Evolutionary conservation across 2,329 filamentous ascomycete species (phyloP), one percentile per base, ranked within the genome.

Genomic region (Verticillium tricorpus): DNA sequence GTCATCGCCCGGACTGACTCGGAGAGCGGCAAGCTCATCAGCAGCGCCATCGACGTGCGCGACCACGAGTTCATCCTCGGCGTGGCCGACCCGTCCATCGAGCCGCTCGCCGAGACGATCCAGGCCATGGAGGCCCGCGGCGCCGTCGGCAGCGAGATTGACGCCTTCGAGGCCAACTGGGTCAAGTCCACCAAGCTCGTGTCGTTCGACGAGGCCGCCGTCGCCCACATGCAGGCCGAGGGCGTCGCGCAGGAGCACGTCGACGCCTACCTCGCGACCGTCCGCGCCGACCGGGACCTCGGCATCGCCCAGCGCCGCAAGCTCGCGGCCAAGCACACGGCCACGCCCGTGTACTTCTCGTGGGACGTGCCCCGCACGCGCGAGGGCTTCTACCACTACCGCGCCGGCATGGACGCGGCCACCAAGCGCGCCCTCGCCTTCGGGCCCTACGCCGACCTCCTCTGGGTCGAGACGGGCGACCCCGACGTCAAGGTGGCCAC

Each of bases 11-110:
- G 95, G 62, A 98, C 95, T 1, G 95, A 99, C 75, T 96, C 93
- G 0, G 95, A 98, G 77, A 96, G 92, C 65, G 95, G 94, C 56
- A 93, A 89, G 73, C 84, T 99, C 25, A 83, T 99, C 61, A 96
- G 90, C 62, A 96, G 90, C 63, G 92, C 93, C 15, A 90, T 99
- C 65, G 95, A 99, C 72, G 89, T 93, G 6, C 90, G 95, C 62
- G 95, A 99, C 72, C 95, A 99, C 75, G 94, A 98, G 76, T 98
- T 94, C 78, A 97, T 99, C 70, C 88, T 96, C 28, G 94, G 94
- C 60, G 87, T 96, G 3, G 85, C 91, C 0, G 89, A 95, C 68
- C 74, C 82, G 12, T 82, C 88, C n/a, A 82, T 88, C 9, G 89
- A 92, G 67, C 91, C 93, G 2, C 82, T 98, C 4, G 90, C 94